Evolutionary conservation across 805 yeast genomes (phyloP), one percentile per base, ranked within the genome.

Genomic region (Yamadazyma laniorum): DNA sequence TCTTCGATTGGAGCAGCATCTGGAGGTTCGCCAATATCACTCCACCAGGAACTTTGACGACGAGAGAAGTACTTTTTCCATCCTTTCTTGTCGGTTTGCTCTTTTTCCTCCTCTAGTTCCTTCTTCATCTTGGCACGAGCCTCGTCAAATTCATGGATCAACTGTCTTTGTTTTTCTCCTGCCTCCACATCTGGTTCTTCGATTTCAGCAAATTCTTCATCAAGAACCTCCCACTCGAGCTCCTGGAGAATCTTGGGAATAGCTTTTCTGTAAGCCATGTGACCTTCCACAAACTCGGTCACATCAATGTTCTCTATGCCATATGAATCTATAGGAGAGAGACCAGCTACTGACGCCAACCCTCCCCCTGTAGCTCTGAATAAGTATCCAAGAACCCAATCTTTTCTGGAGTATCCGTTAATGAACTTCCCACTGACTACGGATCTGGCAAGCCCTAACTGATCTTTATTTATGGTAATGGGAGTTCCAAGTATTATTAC

Each of bases 321-420:
- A 17, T 75, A 70, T 15, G 78, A 64, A 15, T 55, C 53, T 25
- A 91, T 74, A 4, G 90, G 82, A 0, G 95, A 81, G 19, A 93
- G 69, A 0, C 99, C 99, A 4, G 91, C 89, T 30, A 93, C 93
- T n/a, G 87, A 75, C 52, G 85, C 82, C 31, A 93, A 69, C 0
- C 98, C 98, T 42, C 98, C 97, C 42, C 93, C 80, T 0, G 98
- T 89, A 1, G 98, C 99, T 48, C 99, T 74, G 65, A 91, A 93
- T 21, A 93, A 63, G 60, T 93, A 93, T 0, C 98, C 98, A 39
- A 93, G 70, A 48, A 93, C 84, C 99, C 99, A 93, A 65, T 93
- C 99, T 51, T 85, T 88, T 47, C 80, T 77, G 2, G 96, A 86
- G 58, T 79, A 93, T 0, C 96, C 98, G 60, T 88, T 93, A 21